Conservation (phyloP, 371 early-diverging fungal genomes). For the Gilbertella persicaria region DNA sequence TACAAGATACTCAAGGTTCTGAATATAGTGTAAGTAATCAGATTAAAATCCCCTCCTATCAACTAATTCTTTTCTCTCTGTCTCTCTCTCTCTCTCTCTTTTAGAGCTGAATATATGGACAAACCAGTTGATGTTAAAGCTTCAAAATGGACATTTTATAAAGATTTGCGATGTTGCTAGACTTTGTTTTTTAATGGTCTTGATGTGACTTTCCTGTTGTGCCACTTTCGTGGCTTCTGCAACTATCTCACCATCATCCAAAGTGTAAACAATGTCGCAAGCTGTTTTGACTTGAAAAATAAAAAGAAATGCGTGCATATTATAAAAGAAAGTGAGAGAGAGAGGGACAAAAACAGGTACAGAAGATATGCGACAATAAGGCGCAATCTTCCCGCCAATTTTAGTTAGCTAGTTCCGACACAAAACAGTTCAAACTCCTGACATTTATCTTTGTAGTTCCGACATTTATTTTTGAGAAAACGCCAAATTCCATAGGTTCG, state of each 20-base stretch:
- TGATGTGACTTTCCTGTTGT: slow-evolving; percentile 4
- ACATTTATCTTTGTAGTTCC: slow-evolving; percentile 3
- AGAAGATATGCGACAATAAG: no score
- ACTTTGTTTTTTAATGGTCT: no score
- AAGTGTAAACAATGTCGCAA: no score
- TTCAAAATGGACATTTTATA: slow-evolving; percentile 1
- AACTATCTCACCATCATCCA: slow-evolving; percentile 5
- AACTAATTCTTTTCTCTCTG: no score
- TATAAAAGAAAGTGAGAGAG: no score
- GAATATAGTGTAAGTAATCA: slow-evolving; percentile 9
- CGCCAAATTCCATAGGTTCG: slow-evolving; percentile 4
- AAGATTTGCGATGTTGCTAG: no score
- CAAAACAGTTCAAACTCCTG: slow-evolving; percentile 1
- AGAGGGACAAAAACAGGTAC: no score
- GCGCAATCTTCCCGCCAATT: no score
- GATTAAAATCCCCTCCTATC: neutral
- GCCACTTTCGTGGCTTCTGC: slow-evolving; percentile 4
- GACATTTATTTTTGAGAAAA: slow-evolving; percentile 5
- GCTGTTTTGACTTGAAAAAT: no score
- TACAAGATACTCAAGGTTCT: slow-evolving; percentile 7
- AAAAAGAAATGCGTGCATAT: no score
- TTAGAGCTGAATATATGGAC: slow-evolving; percentile 4
- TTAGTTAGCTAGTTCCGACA: no score
- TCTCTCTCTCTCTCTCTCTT: no score
- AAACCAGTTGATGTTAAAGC: slow-evolving; percentile 4